Evolutionary conservation across 1,284 basidiomycete genomes (phyloP), one percentile per base, ranked within the genome.

Genomic region (Hemileia vastatrix): DNA sequence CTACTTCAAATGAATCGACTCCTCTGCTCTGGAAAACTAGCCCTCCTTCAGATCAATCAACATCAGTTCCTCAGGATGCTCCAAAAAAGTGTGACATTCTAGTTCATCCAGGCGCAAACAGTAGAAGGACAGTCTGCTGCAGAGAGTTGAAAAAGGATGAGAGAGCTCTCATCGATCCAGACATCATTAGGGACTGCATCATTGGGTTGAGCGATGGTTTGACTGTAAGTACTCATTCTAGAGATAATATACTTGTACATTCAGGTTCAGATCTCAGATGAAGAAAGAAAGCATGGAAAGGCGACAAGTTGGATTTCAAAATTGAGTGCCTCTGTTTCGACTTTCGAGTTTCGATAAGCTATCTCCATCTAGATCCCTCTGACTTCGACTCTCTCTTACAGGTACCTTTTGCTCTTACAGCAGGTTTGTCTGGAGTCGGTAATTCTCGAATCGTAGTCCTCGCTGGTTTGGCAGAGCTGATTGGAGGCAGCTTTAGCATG

Each of bases 161-260:
- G 27, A 66, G 68, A 18, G 56, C 64, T 5, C 50, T 70, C 23
- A 65, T 72, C 59, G 68, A 72, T 44, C 71, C 71, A 0, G 71
- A 72, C 61, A 64, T 71, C 45, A 68, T 71, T 15, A 64, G 71
- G 9, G 71, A 72, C 58, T 67, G 90, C 58, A 85, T 94, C 66
- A 96, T 96, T 70, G 94, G 94, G 50, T 83, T 97, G 8, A 90
- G 88, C 0, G 94, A 98, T 74, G 94, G 94, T n/a, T 79, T 96
- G 52, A 95, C 91, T 0, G 91, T 66, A 48, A 59, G 61, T 61
- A 15, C 19, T 24, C 2, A 6, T 2, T 2, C 13, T 21, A 23
- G 8, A 11, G 27, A 27, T 27, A 27, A 27, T 27, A 27, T 6
- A 27, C 27, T 27, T 27, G 27, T 27, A 27, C 27, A 27, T 27